Evolutionary conservation across 345 rosid species (phyloP), one percentile per base, ranked within the genome.

Genomic region (Acer saccharum): DNA sequence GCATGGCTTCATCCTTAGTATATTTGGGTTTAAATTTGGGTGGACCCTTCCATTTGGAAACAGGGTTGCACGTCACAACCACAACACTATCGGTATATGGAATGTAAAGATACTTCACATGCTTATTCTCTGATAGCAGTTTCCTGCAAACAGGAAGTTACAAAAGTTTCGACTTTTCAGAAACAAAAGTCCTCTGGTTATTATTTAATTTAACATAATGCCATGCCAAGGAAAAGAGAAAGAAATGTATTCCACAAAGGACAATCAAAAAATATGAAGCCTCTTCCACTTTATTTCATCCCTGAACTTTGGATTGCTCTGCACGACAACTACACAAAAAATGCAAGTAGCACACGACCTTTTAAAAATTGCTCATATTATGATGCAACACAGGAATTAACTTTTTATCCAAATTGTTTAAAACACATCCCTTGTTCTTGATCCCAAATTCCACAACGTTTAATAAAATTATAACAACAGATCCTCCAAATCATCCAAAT

Each of bases 41-140:
- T 71, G 93, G 86, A 68, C 98, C 97, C 84, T 80, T 87, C 98
- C 97, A 88, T 84, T 89, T 94, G 57, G 95, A 92, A 77, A 90
- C 83, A 82, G 98, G 98, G 83, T 92, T 96, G 89, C 98, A 94
- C 18, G 89, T 92, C 79, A 96, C 98, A 83, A 94, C 92, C 77
- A 96, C 98, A 55, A 92, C 95, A 1, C 90, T 84, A 76, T 92
- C 98, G 0, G 95, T 90, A 81, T 91, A 92, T 39, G 98, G 99
- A 80, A 94, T 85, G 73, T 94, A 83, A 61, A 92, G 84, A 88
- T 96, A 96, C 87, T 96, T 96, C 77, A 96, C 89, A 83, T 96
- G 99, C 90, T 92, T 96, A 84, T 94, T 96, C 80, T 93, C 92
- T 20, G 93, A 84, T 41, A 96, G 84, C 79, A 89, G 81, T 79